Evolutionary conservation across 345 rosid genomes (phyloP), one percentile per base, ranked within the genome.

Genomic region (Citropsis articulata): DNA sequence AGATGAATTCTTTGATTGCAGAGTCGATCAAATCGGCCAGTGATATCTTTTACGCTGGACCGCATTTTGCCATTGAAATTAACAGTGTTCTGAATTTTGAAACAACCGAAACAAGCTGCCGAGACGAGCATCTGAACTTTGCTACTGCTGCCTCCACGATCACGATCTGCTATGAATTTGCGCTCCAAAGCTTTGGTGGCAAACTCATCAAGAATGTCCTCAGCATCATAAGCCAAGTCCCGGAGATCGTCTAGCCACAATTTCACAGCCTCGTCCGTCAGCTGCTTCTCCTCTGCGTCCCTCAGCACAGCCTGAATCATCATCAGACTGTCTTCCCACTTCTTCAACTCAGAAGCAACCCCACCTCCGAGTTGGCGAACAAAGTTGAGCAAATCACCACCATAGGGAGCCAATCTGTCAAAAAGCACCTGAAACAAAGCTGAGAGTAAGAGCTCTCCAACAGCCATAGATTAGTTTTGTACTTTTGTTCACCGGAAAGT

Each of bases 181-280:
- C 30, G 19, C 1, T 36, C n/a, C 31, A 72, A 72, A 5, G 64
- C 75, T 7, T 72, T 19, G 3, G 75, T 72, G 2, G 65, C 50
- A 30, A 55, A 72, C 31, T 33, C 75, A 72, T 72, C 75, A 5
- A 72, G 60, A n/a, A 71, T 53, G 62, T 53, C 74, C 74, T 71
- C 74, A 33, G 19, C 74, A 21, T 71, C 74, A 35, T 72, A 72
- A 22, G 75, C 50, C 50, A 72, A 21, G 53, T 72, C 48, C n/a
- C 6, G 75, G 22, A 72, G 75, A 3, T 57, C 33, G 6, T 72
- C 75, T 0, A 72, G 27, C 75, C 75, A 72, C 1, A 33, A n/a
- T 22, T 71, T 71, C 63, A 71, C 75, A 10, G 75, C 45, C 24
- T 7, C 1, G 9, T 56, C 24, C 45, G 2, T 55, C 42, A 55